phyloP scores from a whole-genome alignment of 2,329 filamentous ascomycete genomes.

The Fusarium sp. region DNA sequence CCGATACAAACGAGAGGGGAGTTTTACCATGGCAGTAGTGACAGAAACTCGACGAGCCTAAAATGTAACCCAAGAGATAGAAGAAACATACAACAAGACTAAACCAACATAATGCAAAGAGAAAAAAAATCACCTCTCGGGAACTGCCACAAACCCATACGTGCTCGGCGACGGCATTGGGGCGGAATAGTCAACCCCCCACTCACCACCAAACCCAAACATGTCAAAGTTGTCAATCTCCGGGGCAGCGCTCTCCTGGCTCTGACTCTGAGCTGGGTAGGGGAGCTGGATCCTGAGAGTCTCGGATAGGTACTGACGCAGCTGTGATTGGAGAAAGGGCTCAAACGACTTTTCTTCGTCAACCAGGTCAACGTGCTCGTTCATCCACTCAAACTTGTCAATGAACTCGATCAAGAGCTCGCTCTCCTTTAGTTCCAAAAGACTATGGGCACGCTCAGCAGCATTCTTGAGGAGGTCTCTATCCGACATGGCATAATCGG shows the following conservation, averaged over 20 bases:
- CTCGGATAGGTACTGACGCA: constrained; percentile 34
- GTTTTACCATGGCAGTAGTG: background rate
- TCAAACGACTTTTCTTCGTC: constrained; percentile 39
- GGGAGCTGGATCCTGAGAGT: constrained; percentile 33
- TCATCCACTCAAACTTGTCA: constrained; percentile 41
- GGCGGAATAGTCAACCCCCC: constrained; percentile 1
- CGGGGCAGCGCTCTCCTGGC: background rate
- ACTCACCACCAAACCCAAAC: constrained; percentile 5
- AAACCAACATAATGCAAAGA: background rate
- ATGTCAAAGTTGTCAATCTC: background rate
- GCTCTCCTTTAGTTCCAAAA: constrained; percentile 19
- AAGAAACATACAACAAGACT: background rate
- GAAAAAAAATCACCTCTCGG: too few species aligned
- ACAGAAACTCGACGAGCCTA: background rate
- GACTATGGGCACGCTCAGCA: constrained; percentile 7
- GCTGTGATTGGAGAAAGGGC: constrained; percentile 23
- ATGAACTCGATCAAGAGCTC: constrained; percentile 38
- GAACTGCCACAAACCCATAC: too few species aligned
- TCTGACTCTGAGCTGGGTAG: constrained; percentile 18
- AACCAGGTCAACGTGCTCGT: constrained; percentile 24
- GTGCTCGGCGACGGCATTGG: background rate
- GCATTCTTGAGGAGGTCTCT: constrained; percentile 26
- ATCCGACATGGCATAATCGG: background rate
- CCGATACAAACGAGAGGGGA: background rate
- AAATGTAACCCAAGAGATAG: background rate